Conservation (phyloP, 768 basidiomycete genomes). For the Megacollybia marginata region DNA sequence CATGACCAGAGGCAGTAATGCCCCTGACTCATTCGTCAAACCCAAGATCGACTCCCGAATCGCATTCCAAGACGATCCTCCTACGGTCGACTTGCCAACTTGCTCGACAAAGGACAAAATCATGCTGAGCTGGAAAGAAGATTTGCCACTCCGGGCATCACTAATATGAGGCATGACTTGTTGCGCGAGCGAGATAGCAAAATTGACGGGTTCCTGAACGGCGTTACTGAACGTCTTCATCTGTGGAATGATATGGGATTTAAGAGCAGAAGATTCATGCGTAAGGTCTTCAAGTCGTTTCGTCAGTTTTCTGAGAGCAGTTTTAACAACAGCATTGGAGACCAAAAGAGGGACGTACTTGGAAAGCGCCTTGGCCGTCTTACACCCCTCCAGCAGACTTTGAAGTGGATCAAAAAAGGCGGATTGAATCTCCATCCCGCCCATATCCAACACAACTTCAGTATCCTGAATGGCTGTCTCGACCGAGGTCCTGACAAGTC, state of each 20-base stretch:
- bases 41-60: conserved; percentile 63
- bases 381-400: conserved; percentile 73
- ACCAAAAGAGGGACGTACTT: conserved; percentile 38
- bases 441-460: conserved; percentile 74
- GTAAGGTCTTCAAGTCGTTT: conserved; percentile 79
- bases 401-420: conserved; percentile 80
- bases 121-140: conserved; percentile 66
- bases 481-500: conserved; percentile 83
- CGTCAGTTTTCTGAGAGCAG: conserved; percentile 66
- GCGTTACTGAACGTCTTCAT: conserved; percentile 65
- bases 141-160: conserved; percentile 72
- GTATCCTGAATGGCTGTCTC: conserved; percentile 59
- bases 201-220: conserved; percentile 79
- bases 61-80: conserved; percentile 72
- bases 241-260: conserved; percentile 61
- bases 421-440: conserved; percentile 65
- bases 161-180: conserved; percentile 80
- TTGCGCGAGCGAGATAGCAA: conserved; percentile 90
- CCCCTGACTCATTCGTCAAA: conserved; percentile 63
- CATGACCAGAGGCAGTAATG: conserved; percentile 60
- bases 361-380: conserved; percentile 71
- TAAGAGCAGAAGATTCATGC: conserved; percentile 64
- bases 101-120: conserved; percentile 69
- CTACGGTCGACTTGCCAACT: conserved; percentile 63
- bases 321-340: not conserved